Conservation (phyloP, 805 yeast genomes). For the Metschnikowia koreensis region DNA sequence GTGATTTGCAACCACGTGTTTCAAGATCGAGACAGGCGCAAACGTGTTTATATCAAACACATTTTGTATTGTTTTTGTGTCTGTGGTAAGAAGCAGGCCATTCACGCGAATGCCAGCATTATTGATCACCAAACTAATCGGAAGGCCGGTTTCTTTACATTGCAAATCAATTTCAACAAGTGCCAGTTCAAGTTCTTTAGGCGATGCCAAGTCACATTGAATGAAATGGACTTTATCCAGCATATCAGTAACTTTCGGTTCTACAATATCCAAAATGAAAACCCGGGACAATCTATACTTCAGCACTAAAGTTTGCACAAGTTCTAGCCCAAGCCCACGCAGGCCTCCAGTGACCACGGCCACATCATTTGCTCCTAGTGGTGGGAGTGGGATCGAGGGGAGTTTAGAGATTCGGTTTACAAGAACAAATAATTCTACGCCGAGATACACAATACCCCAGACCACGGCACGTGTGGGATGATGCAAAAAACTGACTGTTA, state of each 20-base stretch:
- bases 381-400: slow-evolving; percentile 1
- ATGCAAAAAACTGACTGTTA: background rate
- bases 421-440: slow-evolving; percentile 1
- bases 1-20: slow-evolving; percentile 23
- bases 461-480: background rate
- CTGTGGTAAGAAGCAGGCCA: slow-evolving; percentile 26
- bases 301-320: slow-evolving; percentile 27
- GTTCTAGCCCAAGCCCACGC: slow-evolving; percentile 47
- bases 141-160: slow-evolving; percentile 3
- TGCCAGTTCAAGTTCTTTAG: slow-evolving; percentile 13
- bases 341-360: slow-evolving; percentile 53
- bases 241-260: slow-evolving; percentile 13
- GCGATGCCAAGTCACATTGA: slow-evolving; percentile 25
- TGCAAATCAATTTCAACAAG: slow-evolving; percentile 13
- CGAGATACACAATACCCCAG: background rate
- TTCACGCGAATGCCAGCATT: slow-evolving; percentile 51
- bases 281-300: slow-evolving; percentile 20
- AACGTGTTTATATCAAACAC: slow-evolving; percentile 33
- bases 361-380: slow-evolving; percentile 9
- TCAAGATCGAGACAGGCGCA: slow-evolving; percentile 29
- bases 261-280: slow-evolving; percentile 30
- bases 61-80: slow-evolving; percentile 20
- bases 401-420: slow-evolving; percentile 4
- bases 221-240: slow-evolving; percentile 20
- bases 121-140: slow-evolving; percentile 38